phyloP scores from a whole-genome alignment of 2,329 filamentous ascomycete species.

The Claviceps africana region DNA sequence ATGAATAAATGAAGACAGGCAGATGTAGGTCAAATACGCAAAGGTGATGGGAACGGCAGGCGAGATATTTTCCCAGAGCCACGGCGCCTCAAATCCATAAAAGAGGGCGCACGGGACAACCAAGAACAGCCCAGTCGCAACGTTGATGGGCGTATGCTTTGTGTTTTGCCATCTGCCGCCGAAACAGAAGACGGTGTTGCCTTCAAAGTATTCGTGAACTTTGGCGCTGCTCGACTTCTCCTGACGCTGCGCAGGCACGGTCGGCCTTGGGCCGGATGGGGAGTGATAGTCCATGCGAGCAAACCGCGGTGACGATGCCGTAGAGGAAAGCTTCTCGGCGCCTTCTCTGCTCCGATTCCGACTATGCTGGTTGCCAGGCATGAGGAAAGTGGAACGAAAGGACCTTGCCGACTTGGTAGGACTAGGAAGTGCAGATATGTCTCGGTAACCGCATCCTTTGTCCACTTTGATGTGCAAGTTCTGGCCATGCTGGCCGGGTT shows the following conservation, averaged over 20 bases:
- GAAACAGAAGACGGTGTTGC: conserved; percentile 82
- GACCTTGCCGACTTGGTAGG: conserved; percentile 61
- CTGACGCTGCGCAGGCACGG: conserved; percentile 7
- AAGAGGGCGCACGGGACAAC: conserved; percentile 69
- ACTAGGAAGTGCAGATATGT: conserved; percentile 36
- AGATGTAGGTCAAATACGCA: conserved; percentile 81
- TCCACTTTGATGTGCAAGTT: conserved; percentile 45
- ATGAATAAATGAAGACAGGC: conserved; percentile 85
- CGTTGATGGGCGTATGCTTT: conserved; percentile 72
- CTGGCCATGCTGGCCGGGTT: conserved; percentile 14
- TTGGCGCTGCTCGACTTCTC: conserved; percentile 32
- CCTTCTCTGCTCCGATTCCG: conserved; percentile 46
- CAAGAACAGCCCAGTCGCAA: conserved; percentile 71
- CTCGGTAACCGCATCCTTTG: conserved; percentile 43
- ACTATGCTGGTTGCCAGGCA: conserved; percentile 39
- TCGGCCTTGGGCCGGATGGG: conserved; percentile 8
- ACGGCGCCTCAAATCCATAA: conserved; percentile 71
- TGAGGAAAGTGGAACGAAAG: conserved; percentile 61
- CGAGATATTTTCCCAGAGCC: conserved; percentile 74
- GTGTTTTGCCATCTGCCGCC: conserved; percentile 83
- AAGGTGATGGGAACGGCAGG: conserved; percentile 82
- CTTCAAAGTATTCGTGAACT: conserved; percentile 86
- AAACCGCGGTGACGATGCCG: conserved; percentile 59
- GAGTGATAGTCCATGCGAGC: conserved; percentile 32
- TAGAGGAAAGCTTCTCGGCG: conserved; percentile 73